Evolutionary conservation across 73 alveolate genomes (phyloP).

Genomic region (Tetrahymena elliotti): DNA sequence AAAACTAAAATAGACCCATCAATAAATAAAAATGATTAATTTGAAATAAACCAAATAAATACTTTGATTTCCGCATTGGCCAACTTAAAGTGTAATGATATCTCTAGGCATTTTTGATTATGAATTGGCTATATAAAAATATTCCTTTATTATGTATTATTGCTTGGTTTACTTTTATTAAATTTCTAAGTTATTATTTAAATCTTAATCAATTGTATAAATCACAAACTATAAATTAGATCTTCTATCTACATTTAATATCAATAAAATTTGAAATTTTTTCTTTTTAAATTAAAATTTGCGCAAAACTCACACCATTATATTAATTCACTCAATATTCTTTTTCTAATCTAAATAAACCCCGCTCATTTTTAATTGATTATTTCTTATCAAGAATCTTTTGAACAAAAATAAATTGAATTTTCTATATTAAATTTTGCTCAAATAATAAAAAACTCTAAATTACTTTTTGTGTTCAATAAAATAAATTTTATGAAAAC

Average conservation of each 20-base stretch:
- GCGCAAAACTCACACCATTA: not conserved
- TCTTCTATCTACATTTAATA: not conserved
- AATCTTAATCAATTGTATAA: not conserved
- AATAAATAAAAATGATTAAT: not conserved
- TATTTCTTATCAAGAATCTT: not conserved
- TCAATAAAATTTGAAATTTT: not conserved
- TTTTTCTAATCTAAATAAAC: not conserved
- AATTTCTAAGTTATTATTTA: not conserved
- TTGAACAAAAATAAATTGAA: too few species aligned
- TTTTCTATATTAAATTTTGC: too few species aligned
- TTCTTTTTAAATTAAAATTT: not conserved
- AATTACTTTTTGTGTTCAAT: too few species aligned
- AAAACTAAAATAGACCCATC: not conserved
- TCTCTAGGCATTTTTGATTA: constrained; percentile 96
- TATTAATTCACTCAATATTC: not conserved
- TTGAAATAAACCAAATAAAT: not conserved
- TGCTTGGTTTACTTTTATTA: not conserved
- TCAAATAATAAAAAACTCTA: too few species aligned
- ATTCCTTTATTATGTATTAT: not conserved
- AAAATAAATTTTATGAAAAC: too few species aligned
- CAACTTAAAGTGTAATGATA: constrained; percentile 98
- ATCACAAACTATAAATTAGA: not conserved
- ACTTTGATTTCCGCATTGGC: constrained; percentile 99
- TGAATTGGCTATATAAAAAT: not conserved
- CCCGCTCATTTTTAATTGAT: not conserved